A percentile compares a stretch with the other conserved stretches of the same genome.
Conservation (phyloP, 2,329 filamentous ascomycete genomes). For the Epichloe sp. region DNA sequence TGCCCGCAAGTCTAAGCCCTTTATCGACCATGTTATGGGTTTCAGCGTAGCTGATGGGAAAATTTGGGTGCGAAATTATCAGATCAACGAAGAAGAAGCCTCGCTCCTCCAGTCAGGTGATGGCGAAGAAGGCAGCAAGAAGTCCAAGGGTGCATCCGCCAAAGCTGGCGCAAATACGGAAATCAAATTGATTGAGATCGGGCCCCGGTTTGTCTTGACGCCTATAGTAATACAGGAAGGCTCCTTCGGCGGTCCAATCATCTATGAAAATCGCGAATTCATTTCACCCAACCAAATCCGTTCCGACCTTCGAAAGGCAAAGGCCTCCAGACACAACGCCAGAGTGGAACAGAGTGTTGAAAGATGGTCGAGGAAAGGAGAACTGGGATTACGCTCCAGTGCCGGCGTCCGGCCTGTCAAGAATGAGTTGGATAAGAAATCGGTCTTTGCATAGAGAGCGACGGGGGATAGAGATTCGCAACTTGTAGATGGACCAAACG, state of each 20-base stretch:
- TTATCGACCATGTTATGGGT: constrained; percentile 87
- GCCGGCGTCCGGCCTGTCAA: constrained; percentile 49
- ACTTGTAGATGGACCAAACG: not conserved
- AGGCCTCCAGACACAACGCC: constrained; percentile 65
- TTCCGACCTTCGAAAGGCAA: constrained; percentile 61
- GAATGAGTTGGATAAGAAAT: constrained; percentile 62
- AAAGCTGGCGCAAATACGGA: constrained; percentile 50
- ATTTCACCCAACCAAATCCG: constrained; percentile 92
- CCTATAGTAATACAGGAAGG: constrained; percentile 93
- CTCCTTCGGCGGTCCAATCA: constrained; percentile 88
- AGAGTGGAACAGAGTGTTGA: constrained; percentile 64
- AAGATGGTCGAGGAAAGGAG: constrained; percentile 58
- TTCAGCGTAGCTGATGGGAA: constrained; percentile 87
- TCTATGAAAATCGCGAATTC: constrained; percentile 97
- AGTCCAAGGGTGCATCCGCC: constrained; percentile 20
- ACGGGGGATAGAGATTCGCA: not conserved
- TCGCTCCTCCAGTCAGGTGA: constrained; percentile 29
- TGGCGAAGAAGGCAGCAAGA: constrained; percentile 29
- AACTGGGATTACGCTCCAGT: constrained; percentile 59
- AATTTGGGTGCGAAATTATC: constrained; percentile 92
- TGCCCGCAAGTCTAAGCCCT: constrained; percentile 83
- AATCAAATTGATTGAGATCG: constrained; percentile 79
- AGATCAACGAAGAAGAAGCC: constrained; percentile 74
- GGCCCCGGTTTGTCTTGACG: constrained; percentile 82
- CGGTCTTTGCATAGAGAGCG: constrained; percentile 52